Evolutionary conservation across 2,329 filamentous ascomycete species (phyloP).

Genomic region (Neocatenulostroma microsporum): DNA sequence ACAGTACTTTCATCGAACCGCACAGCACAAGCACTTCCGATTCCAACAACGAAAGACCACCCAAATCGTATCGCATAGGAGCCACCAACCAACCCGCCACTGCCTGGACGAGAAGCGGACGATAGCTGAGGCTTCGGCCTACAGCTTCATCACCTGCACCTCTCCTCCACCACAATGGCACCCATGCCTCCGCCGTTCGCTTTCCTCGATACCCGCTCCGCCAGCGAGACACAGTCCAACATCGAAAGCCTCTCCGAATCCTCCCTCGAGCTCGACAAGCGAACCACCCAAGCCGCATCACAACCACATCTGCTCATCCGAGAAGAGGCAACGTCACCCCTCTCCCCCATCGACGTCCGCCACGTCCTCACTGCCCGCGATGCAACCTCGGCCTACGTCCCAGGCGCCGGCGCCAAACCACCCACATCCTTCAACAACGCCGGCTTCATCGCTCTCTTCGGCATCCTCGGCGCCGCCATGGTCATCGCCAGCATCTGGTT

Average conservation of each 20-base stretch:
- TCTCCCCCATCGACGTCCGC: slow-evolving; percentile 7
- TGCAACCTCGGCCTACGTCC: slow-evolving; percentile 11
- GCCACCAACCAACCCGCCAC: no score
- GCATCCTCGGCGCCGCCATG: slow-evolving; percentile 69
- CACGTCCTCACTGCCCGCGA: slow-evolving; percentile 1
- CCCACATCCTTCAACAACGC: slow-evolving; percentile 38
- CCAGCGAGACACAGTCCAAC: slow-evolving; percentile 1
- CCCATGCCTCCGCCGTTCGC: neutral
- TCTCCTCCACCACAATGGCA: neutral
- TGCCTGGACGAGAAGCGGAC: no score
- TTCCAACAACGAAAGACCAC: no score
- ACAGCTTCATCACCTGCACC: no score
- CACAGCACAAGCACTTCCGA: no score
- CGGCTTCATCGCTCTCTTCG: slow-evolving; percentile 78
- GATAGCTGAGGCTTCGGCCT: slow-evolving; percentile 2
- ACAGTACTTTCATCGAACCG: no score
- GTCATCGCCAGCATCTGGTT: slow-evolving; percentile 81
- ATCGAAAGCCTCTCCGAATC: slow-evolving; percentile 23
- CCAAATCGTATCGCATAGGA: no score
- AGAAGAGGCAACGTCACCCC: slow-evolving; percentile 7
- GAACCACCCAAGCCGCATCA: slow-evolving; percentile 6
- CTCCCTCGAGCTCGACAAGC: slow-evolving; percentile 24
- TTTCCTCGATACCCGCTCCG: neutral
- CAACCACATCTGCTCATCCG: neutral
- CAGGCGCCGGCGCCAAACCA: slow-evolving; percentile 29